These are phyloP conservation scores for Talaromyces ruber DNA, from an alignment of 495 filamentous ascomycete species.

Conservation along the genomic window DNA sequence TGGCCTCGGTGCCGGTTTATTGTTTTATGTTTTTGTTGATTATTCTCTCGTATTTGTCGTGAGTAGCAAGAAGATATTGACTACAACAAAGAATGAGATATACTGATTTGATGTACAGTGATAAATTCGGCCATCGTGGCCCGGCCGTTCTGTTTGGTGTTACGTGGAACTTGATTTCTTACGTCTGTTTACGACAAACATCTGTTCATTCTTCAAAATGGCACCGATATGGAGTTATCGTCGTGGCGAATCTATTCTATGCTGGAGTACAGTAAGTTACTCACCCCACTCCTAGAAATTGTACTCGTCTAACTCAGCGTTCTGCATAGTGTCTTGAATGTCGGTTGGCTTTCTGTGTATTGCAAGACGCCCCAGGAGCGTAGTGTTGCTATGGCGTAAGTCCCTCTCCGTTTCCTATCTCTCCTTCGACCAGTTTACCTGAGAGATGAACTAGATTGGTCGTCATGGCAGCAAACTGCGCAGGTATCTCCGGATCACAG, in stretches of 20 bases:
- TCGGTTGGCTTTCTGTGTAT: conserved; percentile 39
- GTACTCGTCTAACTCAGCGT: not conserved
- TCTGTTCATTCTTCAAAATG: conserved; percentile 16
- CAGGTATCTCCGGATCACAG: conserved; percentile 45
- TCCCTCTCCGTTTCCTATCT: conserved; percentile 7
- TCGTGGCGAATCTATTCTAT: conserved; percentile 40
- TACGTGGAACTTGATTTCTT: conserved; percentile 38
- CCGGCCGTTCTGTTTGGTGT: conserved; percentile 29
- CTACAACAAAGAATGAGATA: not conserved
- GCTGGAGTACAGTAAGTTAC: conserved; percentile 41
- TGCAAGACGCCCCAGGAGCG: conserved; percentile 38
- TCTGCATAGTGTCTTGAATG: conserved; percentile 27
- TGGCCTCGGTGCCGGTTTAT: conserved; percentile 42
- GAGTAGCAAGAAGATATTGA: conserved; percentile 9
- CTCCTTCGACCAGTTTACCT: not conserved
- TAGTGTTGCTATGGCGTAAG: conserved; percentile 45
- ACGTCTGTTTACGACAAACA: conserved; percentile 20
- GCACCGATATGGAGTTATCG: conserved; percentile 38
- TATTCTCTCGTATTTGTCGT: conserved; percentile 30
- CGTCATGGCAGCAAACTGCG: conserved; percentile 46
- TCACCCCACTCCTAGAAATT: conserved; percentile 8
- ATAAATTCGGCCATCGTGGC: conserved; percentile 35
- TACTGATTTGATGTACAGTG: conserved; percentile 18
- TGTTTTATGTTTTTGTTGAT: conserved; percentile 34
- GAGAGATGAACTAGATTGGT: conserved; percentile 26